These are phyloP conservation scores for Amphibolis antarctica DNA, from an alignment of 106 monocot species.

Conservation along the genomic window DNA sequence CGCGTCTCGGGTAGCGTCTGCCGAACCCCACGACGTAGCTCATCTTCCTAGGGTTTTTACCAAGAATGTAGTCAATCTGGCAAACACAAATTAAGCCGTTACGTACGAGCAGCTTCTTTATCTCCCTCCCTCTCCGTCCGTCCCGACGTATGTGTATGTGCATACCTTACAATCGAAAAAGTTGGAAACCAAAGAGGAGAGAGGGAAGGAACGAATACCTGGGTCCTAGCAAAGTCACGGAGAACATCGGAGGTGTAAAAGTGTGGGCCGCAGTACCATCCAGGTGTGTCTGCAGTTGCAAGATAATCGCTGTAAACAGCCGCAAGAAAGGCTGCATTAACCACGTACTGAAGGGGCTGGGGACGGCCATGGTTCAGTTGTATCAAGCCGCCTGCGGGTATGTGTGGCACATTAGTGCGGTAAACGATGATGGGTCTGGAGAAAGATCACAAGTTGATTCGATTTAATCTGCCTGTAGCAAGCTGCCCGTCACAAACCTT, in stretches of 20 bases:
- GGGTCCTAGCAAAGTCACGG: constrained; percentile 13
- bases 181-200: neutral
- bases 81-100: too few species aligned
- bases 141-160: too few species aligned
- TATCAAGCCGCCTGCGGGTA: constrained; percentile 16
- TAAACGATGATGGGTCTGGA: neutral
- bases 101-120: too few species aligned
- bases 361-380: constrained; percentile 15
- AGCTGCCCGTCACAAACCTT: neutral
- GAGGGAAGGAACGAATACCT: constrained; percentile 1
- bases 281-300: constrained; percentile 12
- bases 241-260: constrained; percentile 13
- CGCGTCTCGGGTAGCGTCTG: constrained; percentile 11
- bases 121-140: too few species aligned
- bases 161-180: neutral
- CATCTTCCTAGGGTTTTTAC: constrained; percentile 18
- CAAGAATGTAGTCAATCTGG: constrained; percentile 14
- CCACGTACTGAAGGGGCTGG: constrained; percentile 20
- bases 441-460: neutral
- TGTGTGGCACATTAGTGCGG: neutral
- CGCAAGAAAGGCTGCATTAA: constrained; percentile 23
- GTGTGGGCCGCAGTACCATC: constrained; percentile 17
- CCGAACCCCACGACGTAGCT: constrained; percentile 16
- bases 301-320: constrained; percentile 14
- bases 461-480: too few species aligned